Conservation (phyloP, 2,329 filamentous ascomycete species). For the Westerdykella aurantiaca region DNA sequence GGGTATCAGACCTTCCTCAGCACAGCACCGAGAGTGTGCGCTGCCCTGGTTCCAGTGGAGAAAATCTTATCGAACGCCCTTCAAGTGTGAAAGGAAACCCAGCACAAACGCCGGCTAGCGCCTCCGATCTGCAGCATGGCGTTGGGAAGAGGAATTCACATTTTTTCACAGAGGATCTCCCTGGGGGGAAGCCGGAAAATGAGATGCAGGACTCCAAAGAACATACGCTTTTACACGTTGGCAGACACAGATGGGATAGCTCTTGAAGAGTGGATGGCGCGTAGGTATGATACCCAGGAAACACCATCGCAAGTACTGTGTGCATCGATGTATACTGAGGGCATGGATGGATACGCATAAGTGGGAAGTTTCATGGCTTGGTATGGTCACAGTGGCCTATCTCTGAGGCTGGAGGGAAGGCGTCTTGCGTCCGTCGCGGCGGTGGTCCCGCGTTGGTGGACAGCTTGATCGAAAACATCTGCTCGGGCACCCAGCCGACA, state of each 20-base stretch:
- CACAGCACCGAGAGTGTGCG: constrained; percentile 38
- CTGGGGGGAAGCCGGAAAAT: constrained; percentile 38
- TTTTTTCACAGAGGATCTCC: constrained; percentile 38
- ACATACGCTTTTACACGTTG: constrained; percentile 29
- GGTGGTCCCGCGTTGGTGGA: too few relatives aligned
- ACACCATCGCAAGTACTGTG: neutral
- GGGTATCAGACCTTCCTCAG: constrained; percentile 23
- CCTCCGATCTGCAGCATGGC: constrained; percentile 4
- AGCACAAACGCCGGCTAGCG: too few relatives aligned
- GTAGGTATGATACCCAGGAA: constrained; percentile 1
- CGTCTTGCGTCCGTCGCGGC: neutral
- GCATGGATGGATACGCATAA: too few relatives aligned
- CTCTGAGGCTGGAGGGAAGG: neutral
- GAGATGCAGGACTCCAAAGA: constrained; percentile 35
- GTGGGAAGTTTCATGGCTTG: too few relatives aligned
- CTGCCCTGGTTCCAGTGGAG: constrained; percentile 33
- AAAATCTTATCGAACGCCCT: constrained; percentile 17
- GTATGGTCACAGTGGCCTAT: neutral
- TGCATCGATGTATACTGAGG: neutral
- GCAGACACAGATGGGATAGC: constrained; percentile 7
- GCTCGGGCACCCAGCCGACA: too few relatives aligned
- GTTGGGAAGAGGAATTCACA: constrained; percentile 26
- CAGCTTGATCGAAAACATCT: too few relatives aligned
- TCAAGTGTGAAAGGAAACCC: neutral
- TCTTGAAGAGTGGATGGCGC: neutral